Percentiles rank a stretch among this genome's conserved stretches.
phyloP scores from a whole-genome alignment of 345 rosid genomes.

The Aethionema arabicum region DNA sequence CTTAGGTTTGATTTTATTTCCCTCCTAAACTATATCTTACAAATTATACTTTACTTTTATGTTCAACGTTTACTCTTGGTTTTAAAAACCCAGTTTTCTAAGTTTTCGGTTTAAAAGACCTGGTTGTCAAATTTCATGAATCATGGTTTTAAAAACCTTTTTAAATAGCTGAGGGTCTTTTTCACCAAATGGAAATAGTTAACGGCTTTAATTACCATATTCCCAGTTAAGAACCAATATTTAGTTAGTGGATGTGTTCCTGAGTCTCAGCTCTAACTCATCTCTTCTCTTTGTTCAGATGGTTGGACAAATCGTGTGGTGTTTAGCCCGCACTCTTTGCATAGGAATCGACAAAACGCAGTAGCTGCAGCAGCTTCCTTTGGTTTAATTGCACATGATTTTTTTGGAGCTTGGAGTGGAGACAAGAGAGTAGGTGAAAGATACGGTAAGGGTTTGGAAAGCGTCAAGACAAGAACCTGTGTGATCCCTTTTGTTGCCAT shows the following conservation, averaged over 20 bases:
- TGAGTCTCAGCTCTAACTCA: not conserved
- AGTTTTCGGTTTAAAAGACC: too few relatives aligned
- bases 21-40: too few relatives aligned
- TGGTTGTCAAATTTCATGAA: too few relatives aligned
- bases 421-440: conserved; percentile 57
- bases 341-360: conserved; percentile 67
- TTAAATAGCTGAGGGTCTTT: too few relatives aligned
- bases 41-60: too few relatives aligned
- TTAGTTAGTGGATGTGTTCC: not conserved
- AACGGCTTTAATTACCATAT: too few relatives aligned
- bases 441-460: conserved; percentile 61
- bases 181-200: too few relatives aligned
- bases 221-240: not conserved
- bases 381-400: conserved; percentile 69
- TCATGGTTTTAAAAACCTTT: too few relatives aligned
- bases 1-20: too few relatives aligned
- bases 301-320: conserved; percentile 89
- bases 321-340: conserved; percentile 76
- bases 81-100: too few relatives aligned
- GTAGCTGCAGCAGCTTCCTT: conserved; percentile 65
- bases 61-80: too few relatives aligned
- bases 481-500: conserved; percentile 76
- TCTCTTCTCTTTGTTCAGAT: conserved; percentile 40
- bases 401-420: conserved; percentile 78
- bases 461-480: conserved; percentile 62